Base-by-base conservation (phyloP, 2,329 filamentous ascomycete genomes). In the Knoxdaviesia capensis region DNA sequence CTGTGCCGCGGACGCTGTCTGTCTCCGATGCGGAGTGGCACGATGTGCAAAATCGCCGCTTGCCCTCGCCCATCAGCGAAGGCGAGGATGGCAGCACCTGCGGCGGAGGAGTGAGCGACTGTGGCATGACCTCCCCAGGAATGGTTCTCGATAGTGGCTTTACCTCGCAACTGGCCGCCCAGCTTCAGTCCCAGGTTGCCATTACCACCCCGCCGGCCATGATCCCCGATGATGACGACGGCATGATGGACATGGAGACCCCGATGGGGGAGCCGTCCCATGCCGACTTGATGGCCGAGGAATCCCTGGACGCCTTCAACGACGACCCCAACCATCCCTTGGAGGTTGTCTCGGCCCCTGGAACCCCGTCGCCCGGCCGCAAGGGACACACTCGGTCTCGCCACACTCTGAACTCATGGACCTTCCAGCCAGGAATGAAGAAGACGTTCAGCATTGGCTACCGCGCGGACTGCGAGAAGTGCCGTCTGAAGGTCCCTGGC, bases 381-480 rank as follows among this genome's bases (percentile, higher is more conserved):
- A 67, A 65, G 51, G 70, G 71, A 7, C 71, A 76, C 51, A 66
- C 65, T 8, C 65, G 71, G 41, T 74, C 68, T 48, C 67, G 68
- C 42, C 71, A 76, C 50, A 75, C 71, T 0, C 56, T 75, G 43
- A 72, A 73, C 52, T 65, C 63, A 43, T 75, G 71, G 71, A 75
- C 71, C 2, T 62, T 65, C 51, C 68, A 74, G 46, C 69, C 71
- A 0, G 71, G 71, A 48, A 74, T 74, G 68, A 80, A 79, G 59
- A 73, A 71, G 54, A 74, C 69, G 46, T 79, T 86, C 55, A 81
- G 78, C 51, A 84, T 86, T 72, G 81, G 81, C 41, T 86, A 79
- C 59, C 66, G 80, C 47, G 69, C 76, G 8, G 80, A 84, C 56
- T 87, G 81, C 54, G 80, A 85, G 46, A 85, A 85, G 57, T 87